These are phyloP conservation scores for Coffea humblotiana DNA, from an alignment of 305 asterid genomes.

Conservation along the genomic window DNA sequence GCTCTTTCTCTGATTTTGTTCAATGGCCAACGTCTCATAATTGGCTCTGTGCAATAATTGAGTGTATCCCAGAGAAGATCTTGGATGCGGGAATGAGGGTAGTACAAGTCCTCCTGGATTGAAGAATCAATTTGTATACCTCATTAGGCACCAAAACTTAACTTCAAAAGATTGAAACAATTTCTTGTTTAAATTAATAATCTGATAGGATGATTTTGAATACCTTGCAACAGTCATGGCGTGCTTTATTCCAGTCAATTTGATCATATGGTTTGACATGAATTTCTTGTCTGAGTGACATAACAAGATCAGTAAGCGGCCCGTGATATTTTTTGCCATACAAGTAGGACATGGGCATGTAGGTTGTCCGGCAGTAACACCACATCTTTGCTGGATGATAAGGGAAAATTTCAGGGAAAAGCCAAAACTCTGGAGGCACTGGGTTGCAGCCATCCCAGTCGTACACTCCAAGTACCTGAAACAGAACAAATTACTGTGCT, in stretches of 20 bases:
- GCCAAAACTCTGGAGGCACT: conserved; percentile 81
- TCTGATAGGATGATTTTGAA: neutral
- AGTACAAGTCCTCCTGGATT: conserved; percentile 70
- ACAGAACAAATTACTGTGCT: neutral
- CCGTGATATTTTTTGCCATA: conserved; percentile 68
- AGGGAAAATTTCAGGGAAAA: conserved; percentile 66
- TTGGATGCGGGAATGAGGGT: conserved; percentile 61
- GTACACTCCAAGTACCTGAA: conserved; percentile 71
- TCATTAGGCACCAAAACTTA: neutral
- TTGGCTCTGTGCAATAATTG: conserved; percentile 59
- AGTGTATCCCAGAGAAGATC: conserved; percentile 73
- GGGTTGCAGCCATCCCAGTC: conserved; percentile 90
- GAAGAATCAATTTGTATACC: neutral
- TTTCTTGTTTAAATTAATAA: too few relatives aligned
- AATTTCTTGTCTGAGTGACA: conserved; percentile 61
- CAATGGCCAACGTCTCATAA: conserved; percentile 68
- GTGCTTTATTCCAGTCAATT: conserved; percentile 70
- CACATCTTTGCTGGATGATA: conserved; percentile 89
- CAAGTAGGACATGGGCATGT: conserved; percentile 90
- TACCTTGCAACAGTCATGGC: conserved; percentile 72
- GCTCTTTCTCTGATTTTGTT: conserved; percentile 70
- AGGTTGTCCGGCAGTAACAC: conserved; percentile 71
- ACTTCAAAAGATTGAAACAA: too few relatives aligned
- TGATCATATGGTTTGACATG: conserved; percentile 46
- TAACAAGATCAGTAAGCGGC: conserved; percentile 56